phyloP scores from a whole-genome alignment of 2,329 filamentous ascomycete genomes.

The Chaetothyriales sp. region DNA sequence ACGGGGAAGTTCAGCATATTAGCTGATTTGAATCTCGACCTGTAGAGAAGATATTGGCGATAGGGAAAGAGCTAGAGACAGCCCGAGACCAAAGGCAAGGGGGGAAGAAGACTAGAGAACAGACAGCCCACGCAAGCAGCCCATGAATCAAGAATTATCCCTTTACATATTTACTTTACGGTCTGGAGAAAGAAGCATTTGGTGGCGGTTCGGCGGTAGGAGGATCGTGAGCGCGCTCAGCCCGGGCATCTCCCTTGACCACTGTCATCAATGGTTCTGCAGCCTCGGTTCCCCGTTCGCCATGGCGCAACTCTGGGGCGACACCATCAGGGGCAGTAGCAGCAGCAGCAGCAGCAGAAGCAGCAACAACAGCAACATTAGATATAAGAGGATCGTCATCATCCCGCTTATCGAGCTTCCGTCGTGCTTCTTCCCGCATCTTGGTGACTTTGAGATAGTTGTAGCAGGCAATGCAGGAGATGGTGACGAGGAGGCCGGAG shows the following conservation, averaged over 20 bases:
- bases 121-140: too few species aligned
- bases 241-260: background rate
- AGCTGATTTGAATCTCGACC: background rate
- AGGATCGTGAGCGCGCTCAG: background rate
- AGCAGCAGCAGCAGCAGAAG: background rate
- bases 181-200: background rate
- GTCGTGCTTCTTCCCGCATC: constrained; percentile 63
- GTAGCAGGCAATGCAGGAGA: constrained; percentile 72
- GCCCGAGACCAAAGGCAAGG: background rate
- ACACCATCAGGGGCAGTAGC: too few species aligned
- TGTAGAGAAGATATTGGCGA: background rate
- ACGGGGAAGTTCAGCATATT: too few species aligned
- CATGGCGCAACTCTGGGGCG: background rate
- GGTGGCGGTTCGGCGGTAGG: background rate
- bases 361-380: background rate
- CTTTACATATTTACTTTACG: background rate
- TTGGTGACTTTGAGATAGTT: constrained; percentile 88
- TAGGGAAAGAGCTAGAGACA: background rate
- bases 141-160: background rate
- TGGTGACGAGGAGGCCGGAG: constrained; percentile 72
- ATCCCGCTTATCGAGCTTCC: constrained; percentile 22
- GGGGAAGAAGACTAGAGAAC: background rate
- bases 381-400: constrained; percentile 5
- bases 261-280: background rate
- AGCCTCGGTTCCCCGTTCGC: background rate